Conservation (phyloP, 257 asterid species). For the Solanum gandarillasii region DNA sequence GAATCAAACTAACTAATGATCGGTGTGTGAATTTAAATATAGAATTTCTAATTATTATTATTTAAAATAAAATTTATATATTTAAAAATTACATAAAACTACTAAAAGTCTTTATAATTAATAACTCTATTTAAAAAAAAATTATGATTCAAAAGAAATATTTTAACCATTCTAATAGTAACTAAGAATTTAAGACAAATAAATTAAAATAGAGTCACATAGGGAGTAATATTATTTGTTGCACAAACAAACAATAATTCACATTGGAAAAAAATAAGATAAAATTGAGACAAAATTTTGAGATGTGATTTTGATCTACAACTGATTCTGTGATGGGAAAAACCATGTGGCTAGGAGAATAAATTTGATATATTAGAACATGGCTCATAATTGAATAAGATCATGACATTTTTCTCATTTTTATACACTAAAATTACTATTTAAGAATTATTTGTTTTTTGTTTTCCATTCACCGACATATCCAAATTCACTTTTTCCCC, state of each 20-base stretch:
- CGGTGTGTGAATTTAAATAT: not conserved
- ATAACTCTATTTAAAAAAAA: no score
- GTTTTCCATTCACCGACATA: not conserved
- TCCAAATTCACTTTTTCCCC: not conserved
- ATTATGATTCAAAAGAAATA: not conserved
- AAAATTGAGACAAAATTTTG: not conserved
- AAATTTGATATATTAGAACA: constrained; percentile 8
- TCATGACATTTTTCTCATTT: constrained; percentile 9
- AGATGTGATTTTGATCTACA: constrained; percentile 9
- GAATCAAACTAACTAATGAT: not conserved
- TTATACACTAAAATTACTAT: not conserved
- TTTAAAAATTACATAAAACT: not conserved
- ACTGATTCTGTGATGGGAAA: constrained; percentile 6
- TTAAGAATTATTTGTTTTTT: not conserved
- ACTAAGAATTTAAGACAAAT: not conserved
- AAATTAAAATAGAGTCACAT: not conserved
- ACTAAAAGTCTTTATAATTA: no score
- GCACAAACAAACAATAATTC: not conserved
- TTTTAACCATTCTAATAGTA: no score
- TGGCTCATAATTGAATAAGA: constrained; percentile 24
- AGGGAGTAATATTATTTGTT: not conserved
- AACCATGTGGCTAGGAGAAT: constrained; percentile 16
- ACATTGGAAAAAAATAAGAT: not conserved
- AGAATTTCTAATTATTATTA: not conserved
- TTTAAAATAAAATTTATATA: not conserved